These are phyloP conservation scores for Elsinoe australis DNA, from an alignment of 2,329 filamentous ascomycete genomes.

Conservation along the genomic window DNA sequence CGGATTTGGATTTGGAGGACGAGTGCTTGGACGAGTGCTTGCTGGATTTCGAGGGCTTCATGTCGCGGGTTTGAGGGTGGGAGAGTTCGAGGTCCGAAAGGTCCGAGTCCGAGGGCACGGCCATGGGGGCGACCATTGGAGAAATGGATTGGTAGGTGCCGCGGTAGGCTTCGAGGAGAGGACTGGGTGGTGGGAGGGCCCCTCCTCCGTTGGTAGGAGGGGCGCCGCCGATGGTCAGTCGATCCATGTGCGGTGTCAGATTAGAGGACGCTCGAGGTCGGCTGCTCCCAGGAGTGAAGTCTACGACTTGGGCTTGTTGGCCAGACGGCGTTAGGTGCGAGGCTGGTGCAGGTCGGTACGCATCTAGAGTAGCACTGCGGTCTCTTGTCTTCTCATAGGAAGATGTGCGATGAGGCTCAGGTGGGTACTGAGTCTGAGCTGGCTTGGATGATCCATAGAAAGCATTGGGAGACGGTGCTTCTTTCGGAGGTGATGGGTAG, in stretches of 20 bases:
- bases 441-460: conserved; percentile 2
- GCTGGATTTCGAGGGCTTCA: conserved; percentile 18
- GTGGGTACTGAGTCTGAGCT: not conserved
- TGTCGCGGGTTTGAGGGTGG: conserved; percentile 27
- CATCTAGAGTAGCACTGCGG: conserved; percentile 3
- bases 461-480: conserved; percentile 4
- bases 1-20: conserved; percentile 18
- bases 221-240: conserved; percentile 42
- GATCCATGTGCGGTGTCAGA: conserved; percentile 38
- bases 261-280: conserved; percentile 11
- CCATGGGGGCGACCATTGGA: conserved; percentile 78
- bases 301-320: conserved; percentile 3
- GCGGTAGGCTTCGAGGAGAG: conserved; percentile 82
- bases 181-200: conserved; percentile 62
- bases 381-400: conserved; percentile 9
- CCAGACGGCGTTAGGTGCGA: conserved; percentile 11
- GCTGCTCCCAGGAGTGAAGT: conserved; percentile 6
- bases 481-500: not conserved
- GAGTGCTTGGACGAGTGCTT: conserved; percentile 16
- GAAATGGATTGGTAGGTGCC: conserved; percentile 93
- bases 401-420: conserved; percentile 9
- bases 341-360: conserved; percentile 4
- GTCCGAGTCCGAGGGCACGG: conserved; percentile 32
- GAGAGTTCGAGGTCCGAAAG: conserved; percentile 42
- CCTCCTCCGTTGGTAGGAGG: conserved; percentile 34